Base-by-base conservation (phyloP, 2,329 filamentous ascomycete genomes). In the Fusarium anguioides region DNA sequence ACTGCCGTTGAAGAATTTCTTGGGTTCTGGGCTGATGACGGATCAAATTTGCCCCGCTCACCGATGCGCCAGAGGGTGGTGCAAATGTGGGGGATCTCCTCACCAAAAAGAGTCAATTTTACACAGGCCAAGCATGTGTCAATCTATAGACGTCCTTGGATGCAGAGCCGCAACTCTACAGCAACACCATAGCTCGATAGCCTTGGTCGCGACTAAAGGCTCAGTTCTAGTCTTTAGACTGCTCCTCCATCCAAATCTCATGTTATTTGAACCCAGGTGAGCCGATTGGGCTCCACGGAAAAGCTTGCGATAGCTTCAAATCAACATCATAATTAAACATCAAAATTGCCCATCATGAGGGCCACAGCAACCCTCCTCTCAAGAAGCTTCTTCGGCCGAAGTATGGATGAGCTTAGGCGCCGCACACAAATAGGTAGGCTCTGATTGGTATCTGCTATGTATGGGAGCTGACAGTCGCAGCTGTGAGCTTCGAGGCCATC, bases 401-500 rank as follows among this genome's bases (percentile, higher is more conserved):
- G 86, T 70, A 44, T 87, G 35, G 86, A 89, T 47, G 87, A 89
- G 74, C 81, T 90, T 61, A 84, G 82, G 72, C 81, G 87, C 40
- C 80, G 86, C 39, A 82, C 86, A 3, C 79, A 79, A 20, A 85
- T 89, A 69, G 84, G 87, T 89, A 78, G 9, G 3, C 9, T 9
- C 5, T 9, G 7, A 18, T 3, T 4, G 6, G 6, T 6, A 2
- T 9, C 8, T 3, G 2, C 1, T 10, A 7, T 5, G 4, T 20
- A 5, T 12, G 31, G 15, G 11, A 18, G 42, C 61, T 64, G 23
- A 68, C 36, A 20, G n/a, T 4, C 0, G 4, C 12, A 93, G 92
- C 87, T 35, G 77, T 92, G 67, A 91, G 86, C 50, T 82, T 91
- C 70, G 91, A 94, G 78, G 89, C 86, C 47, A 83, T 93, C 72